These are phyloP conservation scores for Alternaria postmessia DNA, from an alignment of 2,329 filamentous ascomycete species.

Conservation along the genomic window DNA sequence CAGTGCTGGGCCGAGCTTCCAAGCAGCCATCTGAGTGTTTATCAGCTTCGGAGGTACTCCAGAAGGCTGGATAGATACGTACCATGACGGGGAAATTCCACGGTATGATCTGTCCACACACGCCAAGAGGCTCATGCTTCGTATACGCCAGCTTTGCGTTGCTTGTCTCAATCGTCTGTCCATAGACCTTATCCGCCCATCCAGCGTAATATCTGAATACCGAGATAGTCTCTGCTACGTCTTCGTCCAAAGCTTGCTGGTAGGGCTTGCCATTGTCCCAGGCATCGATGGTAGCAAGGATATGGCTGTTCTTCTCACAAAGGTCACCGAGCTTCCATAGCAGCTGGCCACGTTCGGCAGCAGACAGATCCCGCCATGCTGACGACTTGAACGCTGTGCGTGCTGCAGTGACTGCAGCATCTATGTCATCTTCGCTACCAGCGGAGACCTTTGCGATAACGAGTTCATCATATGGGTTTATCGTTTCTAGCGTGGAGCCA, in stretches of 20 bases:
- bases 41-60: no score
- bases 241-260: not conserved
- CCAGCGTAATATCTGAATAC: not conserved
- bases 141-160: constrained; percentile 1
- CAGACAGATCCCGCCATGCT: not conserved
- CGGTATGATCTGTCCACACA: not conserved
- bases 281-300: not conserved
- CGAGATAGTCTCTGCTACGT: not conserved
- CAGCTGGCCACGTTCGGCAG: not conserved
- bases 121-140: not conserved
- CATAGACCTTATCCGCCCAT: not conserved
- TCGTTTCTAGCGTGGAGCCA: not conserved
- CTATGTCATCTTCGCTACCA: not conserved
- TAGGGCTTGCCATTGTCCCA: not conserved
- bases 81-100: not conserved
- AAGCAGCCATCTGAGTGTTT: constrained; percentile 24
- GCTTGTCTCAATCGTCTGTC: constrained; percentile 3
- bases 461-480: not conserved
- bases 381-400: not conserved
- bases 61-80: no score
- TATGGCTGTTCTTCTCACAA: not conserved
- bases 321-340: not conserved
- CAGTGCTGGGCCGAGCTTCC: constrained; percentile 64
- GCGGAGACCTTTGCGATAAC: not conserved
- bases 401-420: not conserved